Evolutionary conservation across 2,329 filamentous ascomycete genomes (phyloP), one percentile per base, ranked within the genome.

Genomic region (Teratosphaeria destructans): DNA sequence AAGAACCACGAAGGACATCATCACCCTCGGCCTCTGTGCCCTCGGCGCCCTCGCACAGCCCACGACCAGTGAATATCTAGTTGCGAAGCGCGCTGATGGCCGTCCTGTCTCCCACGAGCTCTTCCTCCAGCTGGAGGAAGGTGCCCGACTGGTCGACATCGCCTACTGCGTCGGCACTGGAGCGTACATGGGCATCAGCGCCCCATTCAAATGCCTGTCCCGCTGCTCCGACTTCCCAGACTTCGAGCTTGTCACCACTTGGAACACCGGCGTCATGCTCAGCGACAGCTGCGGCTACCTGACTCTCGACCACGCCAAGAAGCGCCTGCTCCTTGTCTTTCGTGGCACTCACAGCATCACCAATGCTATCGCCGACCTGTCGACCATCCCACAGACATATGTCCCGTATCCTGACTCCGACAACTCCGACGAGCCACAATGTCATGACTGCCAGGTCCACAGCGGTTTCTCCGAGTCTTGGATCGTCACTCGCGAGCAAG

Each of bases 261-360:
- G 91, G 88, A 92, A 95, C 70, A 96, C 94, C 0, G 94, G 94
- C 0, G 81, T 87, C 11, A 78, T 96, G 34, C 80, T 96, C 68
- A 88, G 87, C 62, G 94, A 97, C 74, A 95, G 89, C 66, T 96
- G 91, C 73, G 94, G 94, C 62, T 99, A 95, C 74, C 85, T 97
- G 59, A 92, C 89, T 0, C 77, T 97, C n/a, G 92, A 94, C 63
- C 88, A 95, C 70, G 77, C 76, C 4, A 72, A 76, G 23, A 79
- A 81, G 54, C 81, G 85, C 60, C 88, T 99, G 59, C 79, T 97
- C 54, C 82, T 97, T 43, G 92, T 91, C 8, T 97, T 97, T 69
- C 85, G 94, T 54, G 94, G 94, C 27, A 97, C 94, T 14, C 96
- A 97, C 75, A 96, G 91, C 65, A 82, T 99, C 67, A 83, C 90